phyloP scores from a whole-genome alignment of 106 monocot species.

The Platanthera zijinensis region DNA sequence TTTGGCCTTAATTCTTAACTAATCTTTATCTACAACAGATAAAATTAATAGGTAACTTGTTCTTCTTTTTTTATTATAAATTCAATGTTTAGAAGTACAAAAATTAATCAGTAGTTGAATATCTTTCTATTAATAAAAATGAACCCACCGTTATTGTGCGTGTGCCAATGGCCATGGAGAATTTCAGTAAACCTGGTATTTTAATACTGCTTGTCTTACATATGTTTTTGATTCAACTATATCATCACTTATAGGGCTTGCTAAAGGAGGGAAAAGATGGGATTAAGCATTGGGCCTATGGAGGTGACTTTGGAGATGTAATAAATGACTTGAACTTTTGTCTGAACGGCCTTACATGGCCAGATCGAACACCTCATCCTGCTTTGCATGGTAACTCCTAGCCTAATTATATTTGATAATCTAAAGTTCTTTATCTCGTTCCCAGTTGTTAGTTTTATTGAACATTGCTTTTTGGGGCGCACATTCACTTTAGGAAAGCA shows the following conservation, averaged over 20 bases:
- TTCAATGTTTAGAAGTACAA: neutral
- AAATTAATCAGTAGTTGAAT: neutral
- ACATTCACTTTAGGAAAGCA: no score
- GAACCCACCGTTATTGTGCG: neutral
- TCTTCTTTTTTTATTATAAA: neutral
- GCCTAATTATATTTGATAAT: no score
- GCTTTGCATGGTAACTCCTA: conserved; percentile 66
- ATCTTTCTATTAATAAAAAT: neutral
- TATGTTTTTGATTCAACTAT: neutral
- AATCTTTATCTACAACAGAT: no score
- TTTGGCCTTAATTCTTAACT: no score
- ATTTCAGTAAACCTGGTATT: neutral
- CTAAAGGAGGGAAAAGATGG: conserved; percentile 78
- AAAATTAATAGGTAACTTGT: no score
- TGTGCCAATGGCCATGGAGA: neutral
- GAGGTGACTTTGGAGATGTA: conserved; percentile 90
- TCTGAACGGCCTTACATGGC: conserved; percentile 89
- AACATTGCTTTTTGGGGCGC: no score
- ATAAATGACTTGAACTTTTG: conserved; percentile 98
- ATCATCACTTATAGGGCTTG: conserved; percentile 44
- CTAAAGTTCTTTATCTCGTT: no score
- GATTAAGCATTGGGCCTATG: conserved; percentile 86
- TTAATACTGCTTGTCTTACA: neutral
- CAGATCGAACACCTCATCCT: conserved; percentile 94
- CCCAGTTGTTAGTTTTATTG: no score